Evolutionary conservation across 768 basidiomycete species (phyloP), one percentile per base, ranked within the genome.

Genomic region (Xanthoconium purpureum): DNA sequence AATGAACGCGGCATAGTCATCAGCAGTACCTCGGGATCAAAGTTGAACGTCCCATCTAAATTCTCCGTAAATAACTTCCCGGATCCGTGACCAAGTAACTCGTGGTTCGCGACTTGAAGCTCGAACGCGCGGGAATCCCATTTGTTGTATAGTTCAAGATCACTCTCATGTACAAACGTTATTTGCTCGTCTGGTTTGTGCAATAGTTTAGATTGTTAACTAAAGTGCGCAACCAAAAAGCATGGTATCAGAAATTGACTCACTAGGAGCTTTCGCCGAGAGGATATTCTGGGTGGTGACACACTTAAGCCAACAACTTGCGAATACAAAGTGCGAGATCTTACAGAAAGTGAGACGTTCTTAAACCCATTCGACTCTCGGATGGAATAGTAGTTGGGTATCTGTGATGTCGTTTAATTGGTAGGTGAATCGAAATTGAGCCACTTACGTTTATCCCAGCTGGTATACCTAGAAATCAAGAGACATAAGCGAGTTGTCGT

Each of bases 41-140:
- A 95, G 72, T 94, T 94, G 71, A 87, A 83, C 48, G 77, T 83
- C 10, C 93, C 92, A 65, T 91, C 82, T 2, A 80, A 75, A 55
- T 80, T 77, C 71, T 94, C 90, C 63, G 87, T 83, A 67, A 94
- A 89, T 1, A 91, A 74, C 66, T 93, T 91, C 17, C 92, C 92
- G 3, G 86, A 86, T 12, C 91, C 91, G 60, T 94, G 90, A 0
- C 92, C 92, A 14, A 94, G 81, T 1, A 94, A 75, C 63, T 94
- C 93, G 68, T 94, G 93, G 66, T 91, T 93, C 12, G 93, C 93
- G 18, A 95, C 92, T 63, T 94, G 93, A 0, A 95, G 75, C 62
- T 94, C 91, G 63, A 94, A 94, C 0, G 90, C 83, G 17, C 81
- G 78, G 36, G 77, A 81, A 57, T 92, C 88, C 91, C 89, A 94